Evolutionary conservation across 2,329 filamentous ascomycete genomes (phyloP).

Genomic region (Graphilbum fragrans): DNA sequence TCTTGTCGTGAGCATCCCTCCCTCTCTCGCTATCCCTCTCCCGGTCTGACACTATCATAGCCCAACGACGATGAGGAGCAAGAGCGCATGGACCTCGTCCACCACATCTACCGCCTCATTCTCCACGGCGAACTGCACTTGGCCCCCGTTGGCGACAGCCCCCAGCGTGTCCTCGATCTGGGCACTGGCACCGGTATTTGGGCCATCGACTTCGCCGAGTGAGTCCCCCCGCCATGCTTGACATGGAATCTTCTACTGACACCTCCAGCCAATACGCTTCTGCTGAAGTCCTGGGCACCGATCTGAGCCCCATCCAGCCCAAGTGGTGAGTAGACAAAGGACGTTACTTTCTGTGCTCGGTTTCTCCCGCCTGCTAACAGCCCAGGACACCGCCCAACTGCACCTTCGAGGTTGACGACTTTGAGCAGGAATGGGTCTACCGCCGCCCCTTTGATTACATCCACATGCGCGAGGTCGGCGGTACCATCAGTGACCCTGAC

Average conservation of each 20-base stretch:
- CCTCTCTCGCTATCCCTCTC: too few relatives aligned
- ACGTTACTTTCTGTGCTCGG: too few relatives aligned
- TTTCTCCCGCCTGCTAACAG: too few relatives aligned
- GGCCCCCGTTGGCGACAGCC: constrained; percentile 26
- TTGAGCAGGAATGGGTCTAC: constrained; percentile 37
- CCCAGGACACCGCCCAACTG: constrained; percentile 25
- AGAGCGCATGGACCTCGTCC: background rate
- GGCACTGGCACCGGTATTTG: constrained; percentile 47
- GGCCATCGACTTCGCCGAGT: constrained; percentile 34
- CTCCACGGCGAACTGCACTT: constrained; percentile 27
- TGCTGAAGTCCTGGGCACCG: constrained; percentile 29
- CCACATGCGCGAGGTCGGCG: constrained; percentile 36
- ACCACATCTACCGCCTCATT: background rate
- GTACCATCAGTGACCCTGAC: constrained; percentile 12
- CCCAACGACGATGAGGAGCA: background rate
- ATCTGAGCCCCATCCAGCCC: constrained; percentile 37
- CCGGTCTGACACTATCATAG: too few relatives aligned
- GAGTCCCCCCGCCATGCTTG: too few relatives aligned
- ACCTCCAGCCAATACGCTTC: constrained; percentile 7
- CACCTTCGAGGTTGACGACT: constrained; percentile 41
- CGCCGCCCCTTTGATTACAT: constrained; percentile 41
- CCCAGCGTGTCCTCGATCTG: constrained; percentile 17
- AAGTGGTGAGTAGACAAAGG: constrained; percentile 1
- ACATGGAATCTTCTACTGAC: background rate
- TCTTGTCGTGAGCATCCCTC: too few relatives aligned